Evolutionary conservation across 129 eudicot species (phyloP).

Genomic region (Saussurea involucrata): DNA sequence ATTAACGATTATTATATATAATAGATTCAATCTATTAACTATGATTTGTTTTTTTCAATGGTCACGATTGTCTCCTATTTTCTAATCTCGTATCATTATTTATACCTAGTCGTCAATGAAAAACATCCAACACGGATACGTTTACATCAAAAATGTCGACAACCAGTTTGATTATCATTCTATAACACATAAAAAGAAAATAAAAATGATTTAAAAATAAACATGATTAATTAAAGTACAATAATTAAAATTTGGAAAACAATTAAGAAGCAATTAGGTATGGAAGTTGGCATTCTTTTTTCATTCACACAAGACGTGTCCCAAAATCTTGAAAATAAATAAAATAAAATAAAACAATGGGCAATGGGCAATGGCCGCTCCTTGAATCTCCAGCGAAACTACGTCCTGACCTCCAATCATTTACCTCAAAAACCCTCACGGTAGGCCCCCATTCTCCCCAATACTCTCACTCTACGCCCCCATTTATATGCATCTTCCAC

Average conservation of each 20-base stretch:
- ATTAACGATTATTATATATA: not conserved
- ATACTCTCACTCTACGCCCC: slow-evolving; percentile 7
- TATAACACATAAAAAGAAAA: not conserved
- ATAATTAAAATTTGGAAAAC: not conserved
- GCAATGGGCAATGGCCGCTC: slow-evolving; percentile 25
- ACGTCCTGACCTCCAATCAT: slow-evolving; percentile 34
- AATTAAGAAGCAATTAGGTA: slow-evolving; percentile 9
- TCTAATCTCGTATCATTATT: not conserved
- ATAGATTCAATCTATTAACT: not conserved
- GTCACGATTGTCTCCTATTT: not conserved
- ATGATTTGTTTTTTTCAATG: not conserved
- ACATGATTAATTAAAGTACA: not conserved
- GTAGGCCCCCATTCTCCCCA: not conserved
- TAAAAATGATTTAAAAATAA: not conserved
- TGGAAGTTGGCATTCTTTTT: slow-evolving; percentile 2
- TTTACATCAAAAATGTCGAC: not conserved
- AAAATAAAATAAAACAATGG: slow-evolving; percentile 13
- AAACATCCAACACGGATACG: not conserved
- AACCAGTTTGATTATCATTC: not conserved
- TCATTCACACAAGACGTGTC: slow-evolving; percentile 4
- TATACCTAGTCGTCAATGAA: not conserved
- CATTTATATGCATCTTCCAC: not conserved
- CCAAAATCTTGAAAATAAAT: not conserved
- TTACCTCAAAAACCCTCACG: slow-evolving; percentile 2
- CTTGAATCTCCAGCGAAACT: slow-evolving; percentile 15